Evolutionary conservation across 2,329 filamentous ascomycete genomes (phyloP), one percentile per base, ranked within the genome.

Genomic region (Verticillium albo-atrum): DNA sequence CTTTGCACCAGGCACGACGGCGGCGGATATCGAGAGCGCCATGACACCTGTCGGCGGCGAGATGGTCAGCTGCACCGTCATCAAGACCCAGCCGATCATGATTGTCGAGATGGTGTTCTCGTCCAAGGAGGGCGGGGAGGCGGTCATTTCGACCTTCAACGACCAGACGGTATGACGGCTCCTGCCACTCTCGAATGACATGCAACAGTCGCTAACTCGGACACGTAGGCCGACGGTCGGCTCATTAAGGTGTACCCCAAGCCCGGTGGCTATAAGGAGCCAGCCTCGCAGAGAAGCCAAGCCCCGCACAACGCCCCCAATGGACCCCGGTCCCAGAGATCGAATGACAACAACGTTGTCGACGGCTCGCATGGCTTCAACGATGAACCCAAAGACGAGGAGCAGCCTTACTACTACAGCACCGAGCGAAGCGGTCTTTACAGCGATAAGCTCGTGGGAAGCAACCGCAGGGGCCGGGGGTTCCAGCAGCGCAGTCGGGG

Each of bases 1-100:
- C 77, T 92, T 95, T 70, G 91, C 90, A 14, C 85, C 85, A 2
- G 91, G 91, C 37, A 95, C 91, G 1, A 92, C 91, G 6, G 89
- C 88, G 2, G 89, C 89, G 30, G 91, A 95, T 68, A 91, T 95
- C 61, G 89, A 92, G 77, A 90, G 88, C 66, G 91, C 91, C 59
- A 87, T 95, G 85, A 83, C 82, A n/a, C 86, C 86, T 0, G 77
- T 90, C n/a, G 89, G 89, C 42, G 89, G 89, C 30, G 79, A 87
- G 62, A 82, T 92, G 67, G 69, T 82, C 26, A 85, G 82, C 67
- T 94, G 90, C 75, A 82, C 80, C 35, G 76, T 95, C 42, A 74
- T 92, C 59, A 86, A 88, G 69, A 81, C 86, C 4, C 76, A 77
- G 28, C 91, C 91, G 0, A 87, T 89, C 4, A 85, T 95, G 56